These are phyloP conservation scores for Fusarium pseudograminearum DNA, from an alignment of 2,329 filamentous ascomycete genomes.

Conservation along the genomic window DNA sequence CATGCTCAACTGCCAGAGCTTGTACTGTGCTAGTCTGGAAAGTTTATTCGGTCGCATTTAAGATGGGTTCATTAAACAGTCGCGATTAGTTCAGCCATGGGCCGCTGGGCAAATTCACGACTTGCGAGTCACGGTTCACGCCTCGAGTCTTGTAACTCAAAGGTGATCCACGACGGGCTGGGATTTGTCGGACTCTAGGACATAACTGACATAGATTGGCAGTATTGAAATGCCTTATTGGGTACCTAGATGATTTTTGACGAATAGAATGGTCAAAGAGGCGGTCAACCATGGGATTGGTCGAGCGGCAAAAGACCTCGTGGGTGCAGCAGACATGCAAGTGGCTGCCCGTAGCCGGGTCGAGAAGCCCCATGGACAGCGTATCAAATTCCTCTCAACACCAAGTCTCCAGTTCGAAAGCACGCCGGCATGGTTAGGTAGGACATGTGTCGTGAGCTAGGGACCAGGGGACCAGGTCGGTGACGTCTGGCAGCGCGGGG, in stretches of 20 bases:
- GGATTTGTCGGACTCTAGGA: slow-evolving; percentile 30
- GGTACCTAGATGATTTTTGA: slow-evolving; percentile 23
- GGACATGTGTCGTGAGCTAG: slow-evolving; percentile 35
- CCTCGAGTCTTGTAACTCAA: slow-evolving; percentile 26
- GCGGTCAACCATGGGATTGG: slow-evolving; percentile 47
- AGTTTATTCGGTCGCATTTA: slow-evolving; percentile 41
- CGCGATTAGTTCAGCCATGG: slow-evolving; percentile 41
- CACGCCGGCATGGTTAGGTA: slow-evolving; percentile 29
- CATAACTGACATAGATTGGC: slow-evolving; percentile 28
- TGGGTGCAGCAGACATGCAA: slow-evolving; percentile 38
- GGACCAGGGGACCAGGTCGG: slow-evolving; percentile 21
- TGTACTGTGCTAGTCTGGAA: slow-evolving; percentile 43
- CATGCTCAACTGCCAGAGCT: slow-evolving; percentile 32
- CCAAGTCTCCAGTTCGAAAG: slow-evolving; percentile 34
- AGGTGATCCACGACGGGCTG: slow-evolving; percentile 27
- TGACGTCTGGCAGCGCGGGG: slow-evolving; percentile 45
- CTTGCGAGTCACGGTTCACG: slow-evolving; percentile 42
- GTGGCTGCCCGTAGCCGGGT: slow-evolving; percentile 40
- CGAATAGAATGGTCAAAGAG: slow-evolving; percentile 43
- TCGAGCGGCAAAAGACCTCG: slow-evolving; percentile 29
- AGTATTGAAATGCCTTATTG: slow-evolving; percentile 23
- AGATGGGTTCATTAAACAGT: slow-evolving; percentile 47
- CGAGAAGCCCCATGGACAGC: slow-evolving; percentile 37
- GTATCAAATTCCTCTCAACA: slow-evolving; percentile 29
- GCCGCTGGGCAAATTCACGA: slow-evolving; percentile 35